Evolutionary conservation across 1,284 basidiomycete genomes (phyloP).

Genomic region (Afroboletus lepidellus): DNA sequence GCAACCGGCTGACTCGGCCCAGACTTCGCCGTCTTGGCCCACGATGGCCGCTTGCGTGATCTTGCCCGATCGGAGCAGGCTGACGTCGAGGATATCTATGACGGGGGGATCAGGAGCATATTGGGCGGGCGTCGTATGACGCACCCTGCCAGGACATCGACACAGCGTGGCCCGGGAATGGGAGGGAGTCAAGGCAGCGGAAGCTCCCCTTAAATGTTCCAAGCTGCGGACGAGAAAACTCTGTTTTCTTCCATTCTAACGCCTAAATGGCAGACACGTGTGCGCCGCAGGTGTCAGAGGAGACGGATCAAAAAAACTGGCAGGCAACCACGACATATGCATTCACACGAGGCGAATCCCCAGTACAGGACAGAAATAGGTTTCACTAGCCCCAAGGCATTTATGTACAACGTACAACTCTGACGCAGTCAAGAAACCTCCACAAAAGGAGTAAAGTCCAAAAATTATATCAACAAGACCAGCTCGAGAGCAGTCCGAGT

Average conservation of each 20-base stretch:
- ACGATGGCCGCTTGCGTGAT: slow-evolving; percentile 82
- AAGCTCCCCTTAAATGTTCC: neutral
- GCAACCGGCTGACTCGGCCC: slow-evolving; percentile 80
- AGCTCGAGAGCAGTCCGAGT: slow-evolving; percentile 31
- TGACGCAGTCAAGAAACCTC: slow-evolving; percentile 5
- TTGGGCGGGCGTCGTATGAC: neutral
- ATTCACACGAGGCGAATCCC: too few species aligned
- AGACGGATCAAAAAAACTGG: neutral
- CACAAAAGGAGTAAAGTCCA: slow-evolving; percentile 18
- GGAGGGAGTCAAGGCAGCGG: neutral
- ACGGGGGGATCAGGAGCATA: neutral
- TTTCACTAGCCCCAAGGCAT: too few species aligned
- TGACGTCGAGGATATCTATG: slow-evolving; percentile 37
- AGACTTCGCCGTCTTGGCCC: slow-evolving; percentile 83
- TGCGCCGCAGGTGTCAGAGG: neutral
- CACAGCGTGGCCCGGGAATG: neutral
- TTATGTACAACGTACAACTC: neutral
- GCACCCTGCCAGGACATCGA: slow-evolving; percentile 57
- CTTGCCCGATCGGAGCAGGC: slow-evolving; percentile 79
- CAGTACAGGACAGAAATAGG: too few species aligned
- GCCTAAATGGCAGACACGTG: neutral
- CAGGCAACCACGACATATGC: too few species aligned
- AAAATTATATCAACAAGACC: slow-evolving; percentile 25
- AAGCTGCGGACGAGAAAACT: neutral
- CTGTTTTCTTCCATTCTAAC: neutral